Evolutionary conservation across 2,329 filamentous ascomycete genomes (phyloP).

Genomic region (Juglanconis juglandina): DNA sequence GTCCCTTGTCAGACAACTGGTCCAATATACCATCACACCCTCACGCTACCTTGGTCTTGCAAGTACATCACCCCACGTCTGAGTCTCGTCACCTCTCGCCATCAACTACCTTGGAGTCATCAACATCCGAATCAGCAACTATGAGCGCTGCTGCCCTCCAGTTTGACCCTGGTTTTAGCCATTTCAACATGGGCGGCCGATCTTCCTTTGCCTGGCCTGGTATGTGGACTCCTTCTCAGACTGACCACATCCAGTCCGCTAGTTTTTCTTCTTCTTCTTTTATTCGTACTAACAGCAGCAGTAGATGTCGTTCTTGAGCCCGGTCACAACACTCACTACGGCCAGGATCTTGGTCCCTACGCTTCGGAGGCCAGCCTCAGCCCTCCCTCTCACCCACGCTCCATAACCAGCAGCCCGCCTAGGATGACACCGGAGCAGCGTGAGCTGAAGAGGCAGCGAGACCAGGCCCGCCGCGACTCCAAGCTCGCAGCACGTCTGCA

Average conservation of each 20-base stretch:
- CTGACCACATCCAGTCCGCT: not conserved
- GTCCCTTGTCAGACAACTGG: not conserved
- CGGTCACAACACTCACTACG: constrained; percentile 34
- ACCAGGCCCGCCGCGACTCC: constrained; percentile 55
- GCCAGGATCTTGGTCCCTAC: constrained; percentile 46
- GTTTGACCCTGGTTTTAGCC: constrained; percentile 48
- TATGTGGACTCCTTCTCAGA: constrained; percentile 24
- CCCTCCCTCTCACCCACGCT: constrained; percentile 47
- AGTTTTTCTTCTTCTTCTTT: not conserved
- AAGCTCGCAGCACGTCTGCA: constrained; percentile 51
- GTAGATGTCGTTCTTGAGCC: constrained; percentile 29
- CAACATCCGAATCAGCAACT: constrained; percentile 23
- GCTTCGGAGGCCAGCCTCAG: constrained; percentile 50
- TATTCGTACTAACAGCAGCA: constrained; percentile 10
- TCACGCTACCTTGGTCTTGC: not conserved
- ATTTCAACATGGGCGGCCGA: constrained; percentile 49
- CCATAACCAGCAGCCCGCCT: constrained; percentile 57
- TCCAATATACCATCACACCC: not conserved
- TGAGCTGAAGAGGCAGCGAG: constrained; percentile 59
- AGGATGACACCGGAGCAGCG: constrained; percentile 59
- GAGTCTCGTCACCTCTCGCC: not conserved
- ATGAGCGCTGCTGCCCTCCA: constrained; percentile 46
- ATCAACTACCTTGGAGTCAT: constrained; percentile 20
- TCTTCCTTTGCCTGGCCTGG: constrained; percentile 51
- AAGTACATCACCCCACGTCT: not conserved